phyloP scores from a whole-genome alignment of 164 flowering plant genomes.

The Warburgia ugandensis region DNA sequence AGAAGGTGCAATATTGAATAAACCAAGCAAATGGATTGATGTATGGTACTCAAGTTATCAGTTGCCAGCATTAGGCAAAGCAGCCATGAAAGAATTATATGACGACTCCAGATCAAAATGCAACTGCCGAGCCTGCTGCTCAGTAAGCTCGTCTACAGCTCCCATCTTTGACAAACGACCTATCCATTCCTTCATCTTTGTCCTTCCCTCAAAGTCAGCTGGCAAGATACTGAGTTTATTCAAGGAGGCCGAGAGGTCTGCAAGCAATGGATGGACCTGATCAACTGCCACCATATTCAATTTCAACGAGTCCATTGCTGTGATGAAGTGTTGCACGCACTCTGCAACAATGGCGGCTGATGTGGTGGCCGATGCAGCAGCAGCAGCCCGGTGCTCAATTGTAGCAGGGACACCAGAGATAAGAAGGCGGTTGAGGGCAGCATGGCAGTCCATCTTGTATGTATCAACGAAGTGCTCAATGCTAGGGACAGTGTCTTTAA shows the following conservation, averaged over 20 bases:
- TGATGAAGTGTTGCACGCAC: constrained; percentile 85
- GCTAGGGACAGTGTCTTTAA: constrained; percentile 67
- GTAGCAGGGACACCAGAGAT: constrained; percentile 84
- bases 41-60: too few relatives aligned
- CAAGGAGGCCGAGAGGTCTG: constrained; percentile 64
- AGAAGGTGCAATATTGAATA: too few relatives aligned
- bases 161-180: constrained; percentile 81
- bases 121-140: constrained; percentile 93
- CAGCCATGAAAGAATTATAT: constrained; percentile 90
- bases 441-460: constrained; percentile 83
- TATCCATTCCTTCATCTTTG: constrained; percentile 90
- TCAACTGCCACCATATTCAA: constrained; percentile 88
- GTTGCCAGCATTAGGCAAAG: constrained; percentile 66
- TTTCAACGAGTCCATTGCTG: constrained; percentile 87
- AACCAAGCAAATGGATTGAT: too few relatives aligned
- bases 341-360: constrained; percentile 84
- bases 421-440: constrained; percentile 75
- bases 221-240: constrained; percentile 64
- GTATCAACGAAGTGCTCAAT: constrained; percentile 78
- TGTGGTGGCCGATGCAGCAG: constrained; percentile 33
- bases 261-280: constrained; percentile 75
- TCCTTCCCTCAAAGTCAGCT: constrained; percentile 76
- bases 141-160: constrained; percentile 90
- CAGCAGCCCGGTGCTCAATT: constrained; percentile 75
- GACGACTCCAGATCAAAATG: constrained; percentile 94